These are phyloP conservation scores for Dillenia turbinata DNA, from an alignment of 164 flowering plant genomes.

Conservation along the genomic window DNA sequence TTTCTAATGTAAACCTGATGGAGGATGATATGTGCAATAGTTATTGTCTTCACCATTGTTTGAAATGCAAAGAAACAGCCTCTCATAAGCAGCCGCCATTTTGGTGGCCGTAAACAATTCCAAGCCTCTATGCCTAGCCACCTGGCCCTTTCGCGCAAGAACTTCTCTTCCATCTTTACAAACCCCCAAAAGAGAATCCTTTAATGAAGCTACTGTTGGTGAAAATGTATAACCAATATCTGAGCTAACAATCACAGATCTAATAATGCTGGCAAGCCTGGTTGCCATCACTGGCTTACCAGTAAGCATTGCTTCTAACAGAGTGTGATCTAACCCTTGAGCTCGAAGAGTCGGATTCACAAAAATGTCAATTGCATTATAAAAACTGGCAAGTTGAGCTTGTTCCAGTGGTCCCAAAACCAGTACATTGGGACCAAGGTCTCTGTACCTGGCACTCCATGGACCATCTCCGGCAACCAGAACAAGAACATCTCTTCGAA, in stretches of 20 bases:
- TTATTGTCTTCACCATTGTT: conserved; percentile 5
- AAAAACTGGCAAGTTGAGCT: conserved; percentile 48
- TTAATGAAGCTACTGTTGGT: conserved; percentile 48
- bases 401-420: conserved; percentile 71
- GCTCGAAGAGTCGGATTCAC: conserved; percentile 77
- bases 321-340: conserved; percentile 75
- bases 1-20: too few species aligned
- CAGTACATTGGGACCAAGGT: conserved; percentile 44
- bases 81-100: conserved; percentile 70
- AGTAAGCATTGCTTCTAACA: conserved; percentile 66
- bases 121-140: conserved; percentile 46
- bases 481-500: conserved; percentile 24
- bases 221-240: conserved; percentile 63
- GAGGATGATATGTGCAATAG: conserved; percentile 19
- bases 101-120: conserved; percentile 64
- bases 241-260: conserved; percentile 47
- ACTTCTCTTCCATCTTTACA: conserved; percentile 40
- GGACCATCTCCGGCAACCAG: conserved; percentile 87
- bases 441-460: conserved; percentile 58
- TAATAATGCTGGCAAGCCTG: conserved; percentile 69
- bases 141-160: conserved; percentile 44
- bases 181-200: conserved; percentile 37
- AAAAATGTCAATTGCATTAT: conserved; percentile 63
- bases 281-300: conserved; percentile 74
- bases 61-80: conserved; percentile 67